phyloP scores from a whole-genome alignment of 148 eudicot genomes.

The Silene conica region DNA sequence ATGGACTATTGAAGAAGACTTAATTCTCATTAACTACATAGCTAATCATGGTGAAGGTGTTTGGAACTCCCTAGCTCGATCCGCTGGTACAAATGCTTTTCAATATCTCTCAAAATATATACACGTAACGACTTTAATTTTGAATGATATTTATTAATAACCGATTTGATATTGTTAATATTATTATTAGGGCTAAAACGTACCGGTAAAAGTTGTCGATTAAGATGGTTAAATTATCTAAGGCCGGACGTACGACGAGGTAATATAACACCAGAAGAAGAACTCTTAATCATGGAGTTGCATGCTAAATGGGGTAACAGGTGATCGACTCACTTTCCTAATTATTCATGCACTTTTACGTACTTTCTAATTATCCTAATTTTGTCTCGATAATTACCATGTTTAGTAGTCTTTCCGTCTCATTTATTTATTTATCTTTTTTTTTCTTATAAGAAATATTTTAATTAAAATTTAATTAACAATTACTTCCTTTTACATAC shows the following conservation, averaged over 20 bases:
- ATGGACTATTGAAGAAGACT: slow-evolving; percentile 98
- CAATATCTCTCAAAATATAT: neutral
- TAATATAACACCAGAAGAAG: slow-evolving; percentile 81
- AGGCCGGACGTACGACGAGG: slow-evolving; percentile 87
- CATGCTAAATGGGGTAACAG: slow-evolving; percentile 98
- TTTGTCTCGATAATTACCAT: too few species aligned
- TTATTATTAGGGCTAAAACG: slow-evolving; percentile 60
- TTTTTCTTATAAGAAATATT: too few species aligned
- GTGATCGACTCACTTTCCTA: slow-evolving; percentile 25
- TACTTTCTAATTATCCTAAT: neutral
- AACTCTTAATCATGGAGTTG: slow-evolving; percentile 80
- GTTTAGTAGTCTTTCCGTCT: too few species aligned
- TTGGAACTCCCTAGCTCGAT: slow-evolving; percentile 82
- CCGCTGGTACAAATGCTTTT: slow-evolving; percentile 55
- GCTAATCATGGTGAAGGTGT: slow-evolving; percentile 97
- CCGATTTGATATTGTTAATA: neutral
- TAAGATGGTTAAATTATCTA: slow-evolving; percentile 82
- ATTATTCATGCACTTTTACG: slow-evolving; percentile 14
- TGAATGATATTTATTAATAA: too few species aligned
- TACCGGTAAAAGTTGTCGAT: slow-evolving; percentile 86
- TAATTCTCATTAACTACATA: slow-evolving; percentile 79
- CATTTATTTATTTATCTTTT: too few species aligned
- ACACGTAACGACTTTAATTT: too few species aligned
- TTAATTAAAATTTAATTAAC: too few species aligned
- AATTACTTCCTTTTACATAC: too few species aligned